phyloP scores from a whole-genome alignment of 805 yeast species.

The Wickerhamiella kurtzmanii region DNA sequence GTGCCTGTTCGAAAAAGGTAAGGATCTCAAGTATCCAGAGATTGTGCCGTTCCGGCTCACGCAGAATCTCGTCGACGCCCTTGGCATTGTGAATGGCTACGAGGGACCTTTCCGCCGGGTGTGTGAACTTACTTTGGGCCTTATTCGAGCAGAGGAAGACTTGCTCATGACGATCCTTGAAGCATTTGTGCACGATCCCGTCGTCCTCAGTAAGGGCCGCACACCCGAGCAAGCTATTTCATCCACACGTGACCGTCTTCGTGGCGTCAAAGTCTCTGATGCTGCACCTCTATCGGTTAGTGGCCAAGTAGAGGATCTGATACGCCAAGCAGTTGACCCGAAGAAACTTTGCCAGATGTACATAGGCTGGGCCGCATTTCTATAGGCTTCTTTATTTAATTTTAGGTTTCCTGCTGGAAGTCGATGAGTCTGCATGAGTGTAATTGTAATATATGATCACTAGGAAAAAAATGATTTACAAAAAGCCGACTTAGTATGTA shows the following conservation, averaged over 20 bases:
- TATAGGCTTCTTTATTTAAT: conserved; percentile 24
- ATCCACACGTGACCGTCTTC: conserved; percentile 60
- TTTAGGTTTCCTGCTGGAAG: background rate
- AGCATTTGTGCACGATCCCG: conserved; percentile 84
- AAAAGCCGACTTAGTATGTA: too few relatives aligned
- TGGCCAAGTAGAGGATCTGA: conserved; percentile 83
- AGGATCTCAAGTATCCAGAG: conserved; percentile 64
- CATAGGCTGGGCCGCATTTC: conserved; percentile 81
- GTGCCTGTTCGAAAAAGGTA: conserved; percentile 75
- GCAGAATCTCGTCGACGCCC: conserved; percentile 74
- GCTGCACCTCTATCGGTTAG: conserved; percentile 79
- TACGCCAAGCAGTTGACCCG: conserved; percentile 63
- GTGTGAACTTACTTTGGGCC: conserved; percentile 65
- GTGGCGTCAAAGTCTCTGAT: conserved; percentile 71
- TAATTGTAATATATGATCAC: background rate
- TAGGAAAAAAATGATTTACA: background rate
- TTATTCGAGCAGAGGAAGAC: conserved; percentile 67
- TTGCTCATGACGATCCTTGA: conserved; percentile 81
- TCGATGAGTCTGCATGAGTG: too few relatives aligned
- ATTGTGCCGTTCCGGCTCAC: conserved; percentile 89
- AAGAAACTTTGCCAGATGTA: conserved; percentile 75
- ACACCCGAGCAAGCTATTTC: conserved; percentile 42
- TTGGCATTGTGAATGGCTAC: conserved; percentile 64
- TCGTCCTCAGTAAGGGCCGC: conserved; percentile 39
- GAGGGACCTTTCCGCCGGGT: conserved; percentile 83